Percentiles rank a stretch among this genome's conserved stretches.
phyloP scores from a whole-genome alignment of 352 stramenopile genomes.

The Globisporangium spiculum region DNA sequence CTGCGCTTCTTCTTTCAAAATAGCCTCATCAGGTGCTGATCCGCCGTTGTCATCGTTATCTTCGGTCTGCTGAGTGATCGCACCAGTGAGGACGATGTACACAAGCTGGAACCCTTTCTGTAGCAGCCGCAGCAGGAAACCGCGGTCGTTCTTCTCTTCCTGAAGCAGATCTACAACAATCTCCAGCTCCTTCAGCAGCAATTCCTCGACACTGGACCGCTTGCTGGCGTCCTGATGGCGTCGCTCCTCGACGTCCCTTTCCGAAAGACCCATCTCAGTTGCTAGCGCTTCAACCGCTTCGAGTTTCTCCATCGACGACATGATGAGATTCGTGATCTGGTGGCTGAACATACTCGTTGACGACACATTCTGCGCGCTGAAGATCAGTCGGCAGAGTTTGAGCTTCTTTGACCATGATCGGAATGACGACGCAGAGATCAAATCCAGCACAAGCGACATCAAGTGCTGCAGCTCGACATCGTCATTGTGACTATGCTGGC shows the following conservation, averaged over 20 bases:
- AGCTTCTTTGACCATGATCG: conserved; percentile 59
- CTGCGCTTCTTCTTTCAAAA: neutral
- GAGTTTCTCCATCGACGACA: conserved; percentile 47
- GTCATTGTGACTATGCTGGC: conserved; percentile 3
- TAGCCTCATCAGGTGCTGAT: neutral
- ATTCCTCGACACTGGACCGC: conserved; percentile 34
- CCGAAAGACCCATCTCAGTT: conserved; percentile 57
- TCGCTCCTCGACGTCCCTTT: conserved; percentile 53
- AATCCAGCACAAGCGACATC: conserved; percentile 62
- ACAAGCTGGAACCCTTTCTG: conserved; percentile 58
- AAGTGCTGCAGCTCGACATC: conserved; percentile 40
- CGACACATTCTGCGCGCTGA: conserved; percentile 25
- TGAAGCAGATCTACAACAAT: conserved; percentile 65
- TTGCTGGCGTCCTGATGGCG: conserved; percentile 25
- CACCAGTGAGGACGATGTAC: conserved; percentile 19
- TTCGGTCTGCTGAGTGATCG: neutral
- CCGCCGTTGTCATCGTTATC: neutral
- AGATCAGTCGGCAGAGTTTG: conserved; percentile 34
- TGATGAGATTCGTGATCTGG: conserved; percentile 44
- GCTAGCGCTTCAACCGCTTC: conserved; percentile 55
- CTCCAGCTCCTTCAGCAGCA: conserved; percentile 60
- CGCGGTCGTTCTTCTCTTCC: conserved; percentile 50
- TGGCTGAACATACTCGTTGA: conserved; percentile 35
- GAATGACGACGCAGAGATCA: conserved; percentile 63
- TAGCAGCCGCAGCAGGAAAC: conserved; percentile 53